A percentile compares a stretch with the other conserved stretches of the same genome.
Conservation (phyloP, 2,329 filamentous ascomycete genomes). For the Diaporthe citrichinensis region DNA sequence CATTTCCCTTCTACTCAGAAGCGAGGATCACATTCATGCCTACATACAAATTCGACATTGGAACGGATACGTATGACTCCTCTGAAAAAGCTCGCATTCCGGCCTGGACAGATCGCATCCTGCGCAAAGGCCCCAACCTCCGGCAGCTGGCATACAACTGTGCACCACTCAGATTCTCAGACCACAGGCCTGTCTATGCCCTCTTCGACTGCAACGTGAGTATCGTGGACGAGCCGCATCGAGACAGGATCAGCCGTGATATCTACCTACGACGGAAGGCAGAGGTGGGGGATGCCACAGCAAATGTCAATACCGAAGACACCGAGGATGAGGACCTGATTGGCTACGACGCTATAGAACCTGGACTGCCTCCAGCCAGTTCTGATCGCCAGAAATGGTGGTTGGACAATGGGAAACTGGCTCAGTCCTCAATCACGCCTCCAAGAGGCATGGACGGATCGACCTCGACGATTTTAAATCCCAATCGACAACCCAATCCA, state of each 20-base stretch:
- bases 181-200: conserved; percentile 95
- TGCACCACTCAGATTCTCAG: conserved; percentile 88
- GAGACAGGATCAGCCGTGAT: conserved; percentile 79
- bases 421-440: conserved; percentile 78
- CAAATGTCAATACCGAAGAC: conserved; percentile 68
- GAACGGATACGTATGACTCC: conserved; percentile 89
- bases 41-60: conserved; percentile 96
- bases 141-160: conserved; percentile 86
- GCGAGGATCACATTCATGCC: conserved; percentile 89
- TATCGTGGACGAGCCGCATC: conserved; percentile 81
- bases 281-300: conserved; percentile 75
- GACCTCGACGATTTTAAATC: conserved; percentile 76
- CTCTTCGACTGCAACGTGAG: conserved; percentile 88
- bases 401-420: conserved; percentile 79
- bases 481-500: conserved; percentile 83
- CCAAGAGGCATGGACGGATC: conserved; percentile 65
- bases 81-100: conserved; percentile 97
- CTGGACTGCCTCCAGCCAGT: conserved; percentile 78
- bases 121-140: conserved; percentile 87
- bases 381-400: conserved; percentile 80
- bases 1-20: conserved; percentile 94
- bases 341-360: conserved; percentile 86
- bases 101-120: conserved; percentile 95
- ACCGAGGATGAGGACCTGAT: conserved; percentile 85
- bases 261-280: conserved; percentile 80